phyloP scores from a whole-genome alignment of 306 rosid species.

The Cotoneaster glaucophyllus region DNA sequence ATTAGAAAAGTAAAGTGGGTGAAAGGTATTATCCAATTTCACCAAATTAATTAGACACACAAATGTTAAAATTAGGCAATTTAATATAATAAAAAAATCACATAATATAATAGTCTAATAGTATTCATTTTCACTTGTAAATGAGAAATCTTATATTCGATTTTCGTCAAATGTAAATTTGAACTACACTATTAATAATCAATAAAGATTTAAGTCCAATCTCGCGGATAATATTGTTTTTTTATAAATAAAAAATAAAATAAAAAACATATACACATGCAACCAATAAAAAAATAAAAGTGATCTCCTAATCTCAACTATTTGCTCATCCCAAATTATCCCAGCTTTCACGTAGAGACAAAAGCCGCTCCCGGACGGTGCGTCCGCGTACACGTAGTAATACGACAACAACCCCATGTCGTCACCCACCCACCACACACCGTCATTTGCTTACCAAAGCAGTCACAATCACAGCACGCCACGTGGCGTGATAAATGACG shows the following conservation, averaged over 20 bases:
- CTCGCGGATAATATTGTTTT: too few relatives aligned
- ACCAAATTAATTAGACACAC: neutral
- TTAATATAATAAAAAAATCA: too few relatives aligned
- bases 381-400: neutral
- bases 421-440: neutral
- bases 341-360: neutral
- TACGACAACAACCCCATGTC: neutral
- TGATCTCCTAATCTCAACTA: neutral
- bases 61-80: neutral
- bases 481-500: neutral
- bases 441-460: neutral
- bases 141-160: accelerated
- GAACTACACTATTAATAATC: accelerated
- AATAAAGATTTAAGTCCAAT: too few relatives aligned
- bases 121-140: accelerated
- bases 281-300: neutral
- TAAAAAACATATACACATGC: neutral
- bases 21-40: neutral
- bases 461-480: neutral
- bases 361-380: constrained; percentile 9
- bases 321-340: neutral
- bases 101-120: too few relatives aligned
- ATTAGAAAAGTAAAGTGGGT: neutral
- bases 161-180: accelerated
- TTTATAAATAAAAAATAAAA: too few relatives aligned